These are phyloP conservation scores for Fusarium begoniae DNA, from an alignment of 2,329 filamentous ascomycete genomes.

Conservation along the genomic window DNA sequence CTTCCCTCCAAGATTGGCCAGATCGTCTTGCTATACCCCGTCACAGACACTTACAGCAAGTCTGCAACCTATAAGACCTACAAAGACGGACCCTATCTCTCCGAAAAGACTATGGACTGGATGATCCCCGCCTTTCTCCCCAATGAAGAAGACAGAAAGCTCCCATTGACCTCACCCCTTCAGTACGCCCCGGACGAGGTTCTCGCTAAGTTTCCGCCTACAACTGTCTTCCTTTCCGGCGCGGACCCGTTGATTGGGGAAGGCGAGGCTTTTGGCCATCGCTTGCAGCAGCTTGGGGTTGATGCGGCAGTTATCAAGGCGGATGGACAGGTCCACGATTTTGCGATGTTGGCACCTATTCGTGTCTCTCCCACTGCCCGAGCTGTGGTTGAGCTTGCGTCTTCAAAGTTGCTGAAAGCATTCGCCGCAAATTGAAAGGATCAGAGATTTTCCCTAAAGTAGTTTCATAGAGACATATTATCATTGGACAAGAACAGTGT, in stretches of 20 bases:
- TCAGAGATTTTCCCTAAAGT: rapidly evolving
- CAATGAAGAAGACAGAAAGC: neutral
- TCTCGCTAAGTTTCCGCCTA: slow-evolving; percentile 15
- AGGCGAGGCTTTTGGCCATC: slow-evolving; percentile 17
- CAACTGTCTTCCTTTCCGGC: slow-evolving; percentile 6
- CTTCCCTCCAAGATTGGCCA: slow-evolving; percentile 5
- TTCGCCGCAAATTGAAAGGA: neutral
- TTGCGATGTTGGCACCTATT: slow-evolving; percentile 8
- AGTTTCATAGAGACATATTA: rapidly evolving
- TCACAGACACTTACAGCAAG: slow-evolving; percentile 20
- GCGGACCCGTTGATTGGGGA: slow-evolving; percentile 15
- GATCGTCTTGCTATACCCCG: slow-evolving; percentile 15
- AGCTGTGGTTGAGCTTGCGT: slow-evolving; percentile 19
- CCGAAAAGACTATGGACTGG: slow-evolving; percentile 31
- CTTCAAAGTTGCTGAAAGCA: neutral
- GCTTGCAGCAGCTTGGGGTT: neutral
- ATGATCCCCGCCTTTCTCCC: slow-evolving; percentile 21
- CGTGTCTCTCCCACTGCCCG: slow-evolving; percentile 1
- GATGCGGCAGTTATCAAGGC: slow-evolving; percentile 11
- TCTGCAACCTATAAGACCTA: slow-evolving; percentile 16
- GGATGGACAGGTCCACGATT: slow-evolving; percentile 24
- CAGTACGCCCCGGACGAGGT: neutral
- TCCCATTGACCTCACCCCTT: slow-evolving; percentile 17
- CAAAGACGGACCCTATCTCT: slow-evolving; percentile 18
- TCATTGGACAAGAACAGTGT: rapidly evolving